These are phyloP conservation scores for Cudoniella acicularis DNA, from an alignment of 495 filamentous ascomycete species.

Conservation along the genomic window DNA sequence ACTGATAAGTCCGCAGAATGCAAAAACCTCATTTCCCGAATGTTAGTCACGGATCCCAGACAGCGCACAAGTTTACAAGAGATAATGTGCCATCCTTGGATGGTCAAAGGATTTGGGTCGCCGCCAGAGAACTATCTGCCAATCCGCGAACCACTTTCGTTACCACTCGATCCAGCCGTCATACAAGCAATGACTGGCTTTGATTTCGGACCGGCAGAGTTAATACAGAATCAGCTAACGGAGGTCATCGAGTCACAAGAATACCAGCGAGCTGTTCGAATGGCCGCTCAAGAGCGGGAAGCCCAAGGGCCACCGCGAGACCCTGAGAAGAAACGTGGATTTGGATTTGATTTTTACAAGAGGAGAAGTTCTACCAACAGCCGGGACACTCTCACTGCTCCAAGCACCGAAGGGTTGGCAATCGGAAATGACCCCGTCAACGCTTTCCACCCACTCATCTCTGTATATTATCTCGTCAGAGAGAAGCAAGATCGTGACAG, in stretches of 20 bases:
- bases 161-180: slow-evolving; percentile 80
- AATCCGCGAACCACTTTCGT: slow-evolving; percentile 72
- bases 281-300: slow-evolving; percentile 60
- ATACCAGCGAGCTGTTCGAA: slow-evolving; percentile 75
- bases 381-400: slow-evolving; percentile 81
- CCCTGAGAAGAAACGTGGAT: slow-evolving; percentile 77
- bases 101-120: slow-evolving; percentile 83
- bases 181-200: slow-evolving; percentile 96
- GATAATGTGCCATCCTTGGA: slow-evolving; percentile 97
- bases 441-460: slow-evolving; percentile 88
- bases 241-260: slow-evolving; percentile 86
- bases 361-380: slow-evolving; percentile 83
- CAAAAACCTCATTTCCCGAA: slow-evolving; percentile 86
- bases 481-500: slow-evolving; percentile 89
- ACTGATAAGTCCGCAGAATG: slow-evolving; percentile 55
- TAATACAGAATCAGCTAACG: slow-evolving; percentile 75
- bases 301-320: slow-evolving; percentile 58
- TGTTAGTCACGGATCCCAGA: slow-evolving; percentile 93
- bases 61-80: slow-evolving; percentile 83
- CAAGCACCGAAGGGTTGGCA: slow-evolving; percentile 78
- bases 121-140: slow-evolving; percentile 91
- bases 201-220: slow-evolving; percentile 86
- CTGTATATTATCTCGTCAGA: slow-evolving; percentile 91
- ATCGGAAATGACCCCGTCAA: slow-evolving; percentile 86
- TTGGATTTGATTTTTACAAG: slow-evolving; percentile 96